Evolutionary conservation across 2,329 filamentous ascomycete species (phyloP).

Genomic region (Shiraia bambusicola): DNA sequence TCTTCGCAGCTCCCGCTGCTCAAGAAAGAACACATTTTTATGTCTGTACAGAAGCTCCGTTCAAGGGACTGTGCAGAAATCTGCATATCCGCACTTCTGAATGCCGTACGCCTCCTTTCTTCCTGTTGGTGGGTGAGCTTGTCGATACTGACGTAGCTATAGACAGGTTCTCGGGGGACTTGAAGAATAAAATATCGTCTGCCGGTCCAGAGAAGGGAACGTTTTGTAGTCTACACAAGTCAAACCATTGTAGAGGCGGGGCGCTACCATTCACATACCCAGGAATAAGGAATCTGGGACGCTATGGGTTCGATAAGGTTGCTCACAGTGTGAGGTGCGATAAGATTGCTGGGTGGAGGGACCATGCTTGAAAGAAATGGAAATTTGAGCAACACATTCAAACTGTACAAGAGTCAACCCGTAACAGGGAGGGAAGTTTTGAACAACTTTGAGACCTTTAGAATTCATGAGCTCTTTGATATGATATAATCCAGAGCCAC

Average conservation of each 20-base stretch:
- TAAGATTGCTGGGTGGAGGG: slow-evolving; percentile 17
- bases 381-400: too few relatives aligned
- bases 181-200: slow-evolving; percentile 19
- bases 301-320: slow-evolving; percentile 19
- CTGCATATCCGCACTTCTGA: slow-evolving; percentile 10
- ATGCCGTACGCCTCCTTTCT: slow-evolving; percentile 9
- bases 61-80: slow-evolving; percentile 20
- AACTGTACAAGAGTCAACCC: background rate
- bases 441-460: slow-evolving; percentile 10
- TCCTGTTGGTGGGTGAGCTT: background rate
- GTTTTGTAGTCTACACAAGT: slow-evolving; percentile 25
- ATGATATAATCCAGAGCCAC: slow-evolving; percentile 13
- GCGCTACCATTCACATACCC: slow-evolving; percentile 26
- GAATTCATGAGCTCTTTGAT: slow-evolving; percentile 10
- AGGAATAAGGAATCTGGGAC: slow-evolving; percentile 17
- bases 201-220: slow-evolving; percentile 23
- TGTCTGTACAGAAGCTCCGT: slow-evolving; percentile 17
- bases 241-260: slow-evolving; percentile 16
- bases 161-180: slow-evolving; percentile 15
- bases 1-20: background rate
- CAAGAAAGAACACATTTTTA: slow-evolving; percentile 18
- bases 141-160: background rate
- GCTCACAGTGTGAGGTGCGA: slow-evolving; percentile 26
- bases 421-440: background rate
- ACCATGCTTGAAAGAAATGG: slow-evolving; percentile 10